Evolutionary conservation across 257 asterid species (phyloP), one percentile per base, ranked within the genome.

Genomic region (Marsdenia floribunda): DNA sequence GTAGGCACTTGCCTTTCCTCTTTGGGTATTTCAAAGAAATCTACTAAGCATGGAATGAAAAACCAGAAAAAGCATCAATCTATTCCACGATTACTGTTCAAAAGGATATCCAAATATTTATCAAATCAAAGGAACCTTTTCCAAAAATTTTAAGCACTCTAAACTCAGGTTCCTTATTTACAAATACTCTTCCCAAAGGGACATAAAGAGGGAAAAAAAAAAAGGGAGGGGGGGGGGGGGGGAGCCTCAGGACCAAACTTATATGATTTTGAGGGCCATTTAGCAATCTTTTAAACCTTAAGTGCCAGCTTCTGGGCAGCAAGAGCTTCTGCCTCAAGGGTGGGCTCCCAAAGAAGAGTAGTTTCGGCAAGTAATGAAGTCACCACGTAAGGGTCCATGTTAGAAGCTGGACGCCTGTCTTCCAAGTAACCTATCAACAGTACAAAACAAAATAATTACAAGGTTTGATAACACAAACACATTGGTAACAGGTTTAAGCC

Each of bases 331-430:
- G 97, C 89, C 86, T 90, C 96, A 49, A 91, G 94, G 6, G 92
- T 89, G 18, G 98, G 97, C 84, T 90, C 90, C 99, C 99, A 94
- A 73, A 94, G 82, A 59, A 94, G 26, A 37, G 99, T 94, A 77
- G 92, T 84, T 82, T 92, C 99, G 71, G 99, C 97, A 60, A 92
- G 97, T 79, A 94, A 80, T 67, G 90, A 76, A 2, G 96, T 94
- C 84, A 94, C 99, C 0, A 92, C 78, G 15, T 94, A 94, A 21
- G 99, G 99, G 72, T 94, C 99, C 99, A 94, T 94, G 96, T 94
- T 94, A 59, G 99, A 94, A 57, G 99, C 99, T 8, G 99, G 99
- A 37, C 99, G 99, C 73, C 99, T 88, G 46, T 94, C 99, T 82
- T 94, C 97, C 97, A 94, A 81, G 80, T 92, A 94, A 80, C 98